Evolutionary conservation across 2,329 filamentous ascomycete species (phyloP).

Genomic region (Knoxdaviesia capensis): DNA sequence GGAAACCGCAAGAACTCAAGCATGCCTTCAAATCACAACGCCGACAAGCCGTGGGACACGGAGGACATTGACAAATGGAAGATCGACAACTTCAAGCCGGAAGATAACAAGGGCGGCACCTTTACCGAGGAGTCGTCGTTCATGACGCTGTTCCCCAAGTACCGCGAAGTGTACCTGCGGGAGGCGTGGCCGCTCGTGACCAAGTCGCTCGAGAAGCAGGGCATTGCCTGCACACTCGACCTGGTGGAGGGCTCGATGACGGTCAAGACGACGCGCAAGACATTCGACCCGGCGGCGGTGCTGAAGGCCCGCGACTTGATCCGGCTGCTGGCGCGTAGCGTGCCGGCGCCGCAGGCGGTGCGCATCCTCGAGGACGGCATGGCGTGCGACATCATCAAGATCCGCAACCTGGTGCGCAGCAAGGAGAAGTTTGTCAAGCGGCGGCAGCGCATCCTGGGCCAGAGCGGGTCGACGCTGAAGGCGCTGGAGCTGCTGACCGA

Average conservation of each 20-base stretch:
- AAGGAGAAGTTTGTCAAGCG: constrained; percentile 94
- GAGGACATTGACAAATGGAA: constrained; percentile 97
- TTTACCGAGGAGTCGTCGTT: constrained; percentile 92
- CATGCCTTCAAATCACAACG: constrained; percentile 81
- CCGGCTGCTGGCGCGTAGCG: constrained; percentile 75
- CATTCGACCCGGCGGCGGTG: constrained; percentile 79
- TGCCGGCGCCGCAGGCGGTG: constrained; percentile 80
- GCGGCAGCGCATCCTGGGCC: constrained; percentile 78
- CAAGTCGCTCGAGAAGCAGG: constrained; percentile 64
- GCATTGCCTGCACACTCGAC: constrained; percentile 82
- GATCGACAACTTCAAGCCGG: constrained; percentile 66
- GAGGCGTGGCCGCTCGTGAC: constrained; percentile 88
- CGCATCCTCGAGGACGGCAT: constrained; percentile 87
- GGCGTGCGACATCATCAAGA: constrained; percentile 92
- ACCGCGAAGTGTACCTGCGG: constrained; percentile 82
- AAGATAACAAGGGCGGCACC: constrained; percentile 68
- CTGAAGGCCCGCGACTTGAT: constrained; percentile 88
- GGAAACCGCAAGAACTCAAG: neutral
- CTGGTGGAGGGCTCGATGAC: constrained; percentile 93
- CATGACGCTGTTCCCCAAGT: constrained; percentile 75
- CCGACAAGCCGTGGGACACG: constrained; percentile 86
- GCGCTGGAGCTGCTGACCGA: constrained; percentile 80
- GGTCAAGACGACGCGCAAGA: constrained; percentile 83
- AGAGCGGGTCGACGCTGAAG: constrained; percentile 80
- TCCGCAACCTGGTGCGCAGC: constrained; percentile 71